Percentiles rank a stretch among this genome's conserved stretches.
Evolutionary conservation across 495 filamentous ascomycete genomes (phyloP).

Genomic region (Talaromyces ruber): DNA sequence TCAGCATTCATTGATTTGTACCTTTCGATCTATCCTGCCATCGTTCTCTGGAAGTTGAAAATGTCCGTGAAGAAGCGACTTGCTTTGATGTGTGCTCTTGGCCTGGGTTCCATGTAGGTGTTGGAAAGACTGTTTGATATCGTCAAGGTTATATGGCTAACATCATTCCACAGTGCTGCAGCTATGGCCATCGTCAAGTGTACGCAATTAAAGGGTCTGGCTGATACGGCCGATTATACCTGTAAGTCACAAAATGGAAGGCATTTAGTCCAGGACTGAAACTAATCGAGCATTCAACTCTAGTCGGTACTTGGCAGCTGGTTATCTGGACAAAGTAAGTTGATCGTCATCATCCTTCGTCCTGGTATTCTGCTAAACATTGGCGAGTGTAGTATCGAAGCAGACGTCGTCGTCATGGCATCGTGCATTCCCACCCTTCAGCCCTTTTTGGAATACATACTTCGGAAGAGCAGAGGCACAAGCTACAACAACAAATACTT

Average conservation of each 20-base stretch:
- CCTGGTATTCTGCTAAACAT: not conserved
- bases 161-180: slow-evolving; percentile 15
- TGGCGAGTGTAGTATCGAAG: slow-evolving; percentile 21
- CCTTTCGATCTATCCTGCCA: slow-evolving; percentile 25
- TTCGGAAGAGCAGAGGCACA: slow-evolving; percentile 22
- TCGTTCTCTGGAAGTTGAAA: slow-evolving; percentile 23
- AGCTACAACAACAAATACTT: slow-evolving; percentile 15
- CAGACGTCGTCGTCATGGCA: slow-evolving; percentile 31
- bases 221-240: slow-evolving; percentile 25
- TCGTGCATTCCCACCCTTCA: slow-evolving; percentile 35
- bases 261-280: not conserved
- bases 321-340: slow-evolving; percentile 30
- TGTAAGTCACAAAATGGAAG: slow-evolving; percentile 14
- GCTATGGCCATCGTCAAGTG: slow-evolving; percentile 29
- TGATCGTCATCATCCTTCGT: not conserved
- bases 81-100: slow-evolving; percentile 24
- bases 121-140: not conserved
- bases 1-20: slow-evolving; percentile 28
- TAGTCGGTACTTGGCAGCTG: slow-evolving; percentile 25
- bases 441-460: slow-evolving; percentile 27
- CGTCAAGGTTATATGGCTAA: not conserved
- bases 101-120: slow-evolving; percentile 28
- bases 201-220: slow-evolving; percentile 24
- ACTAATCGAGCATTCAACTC: not conserved
- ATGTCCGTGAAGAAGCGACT: slow-evolving; percentile 32